Evolutionary conservation across 148 eudicot species (phyloP).

Genomic region (Suaeda aralocaspica): DNA sequence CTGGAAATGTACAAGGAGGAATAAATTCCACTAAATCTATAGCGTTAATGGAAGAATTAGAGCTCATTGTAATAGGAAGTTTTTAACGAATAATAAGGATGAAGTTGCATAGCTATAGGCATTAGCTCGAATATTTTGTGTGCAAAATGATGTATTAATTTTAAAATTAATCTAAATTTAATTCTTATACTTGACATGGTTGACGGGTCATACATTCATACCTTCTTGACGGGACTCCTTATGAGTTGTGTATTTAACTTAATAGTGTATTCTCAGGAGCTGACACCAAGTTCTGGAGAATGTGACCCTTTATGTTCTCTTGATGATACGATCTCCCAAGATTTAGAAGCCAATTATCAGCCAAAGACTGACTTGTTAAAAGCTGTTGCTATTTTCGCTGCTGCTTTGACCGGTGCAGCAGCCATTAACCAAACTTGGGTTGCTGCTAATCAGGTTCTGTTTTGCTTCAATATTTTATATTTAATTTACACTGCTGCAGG

Average conservation of each 20-base stretch:
- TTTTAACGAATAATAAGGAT: background rate
- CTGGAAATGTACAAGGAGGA: no score
- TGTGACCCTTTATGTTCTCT: slow-evolving; percentile 90
- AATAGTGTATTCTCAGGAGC: slow-evolving; percentile 37
- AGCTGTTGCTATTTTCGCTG: slow-evolving; percentile 72
- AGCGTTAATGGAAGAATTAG: no score
- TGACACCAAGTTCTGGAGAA: slow-evolving; percentile 41
- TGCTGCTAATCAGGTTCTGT: slow-evolving; percentile 83
- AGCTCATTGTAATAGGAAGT: background rate
- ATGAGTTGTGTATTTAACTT: slow-evolving; percentile 11
- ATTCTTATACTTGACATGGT: background rate
- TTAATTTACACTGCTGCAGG: background rate
- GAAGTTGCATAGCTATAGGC: background rate
- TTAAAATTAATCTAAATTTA: background rate
- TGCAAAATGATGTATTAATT: background rate
- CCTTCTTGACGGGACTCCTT: slow-evolving; percentile 2
- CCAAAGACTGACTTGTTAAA: slow-evolving; percentile 86
- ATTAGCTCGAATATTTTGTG: background rate
- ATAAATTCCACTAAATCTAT: no score
- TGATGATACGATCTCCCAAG: slow-evolving; percentile 68
- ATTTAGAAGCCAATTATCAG: slow-evolving; percentile 54
- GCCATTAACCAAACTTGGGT: slow-evolving; percentile 94
- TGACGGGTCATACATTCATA: background rate
- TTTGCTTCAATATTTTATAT: slow-evolving; percentile 9
- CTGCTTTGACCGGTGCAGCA: slow-evolving; percentile 68